These are phyloP conservation scores for Trypanosoma vivax DNA, from an alignment of 208 protist genomes.

Conservation along the genomic window DNA sequence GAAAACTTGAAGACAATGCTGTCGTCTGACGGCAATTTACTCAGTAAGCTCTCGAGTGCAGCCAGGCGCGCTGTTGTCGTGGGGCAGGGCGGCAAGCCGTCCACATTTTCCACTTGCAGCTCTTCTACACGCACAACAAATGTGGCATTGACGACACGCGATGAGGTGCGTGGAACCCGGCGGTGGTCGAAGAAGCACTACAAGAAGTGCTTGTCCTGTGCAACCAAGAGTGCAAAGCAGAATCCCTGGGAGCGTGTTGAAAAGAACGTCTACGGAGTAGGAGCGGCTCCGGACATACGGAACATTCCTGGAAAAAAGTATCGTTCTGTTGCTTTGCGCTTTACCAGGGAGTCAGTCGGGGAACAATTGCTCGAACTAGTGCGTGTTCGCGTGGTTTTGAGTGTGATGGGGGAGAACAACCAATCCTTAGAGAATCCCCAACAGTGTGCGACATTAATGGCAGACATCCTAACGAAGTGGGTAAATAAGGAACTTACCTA, in stretches of 20 bases:
- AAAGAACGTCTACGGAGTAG: constrained; percentile 22
- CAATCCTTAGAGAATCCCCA: constrained; percentile 18
- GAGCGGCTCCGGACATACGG: constrained; percentile 24
- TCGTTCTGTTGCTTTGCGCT: constrained; percentile 13
- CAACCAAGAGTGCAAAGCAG: constrained; percentile 10
- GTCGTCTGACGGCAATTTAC: constrained; percentile 9
- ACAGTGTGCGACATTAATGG: constrained; percentile 15
- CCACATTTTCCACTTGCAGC: constrained; percentile 7
- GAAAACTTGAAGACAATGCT: constrained; percentile 6
- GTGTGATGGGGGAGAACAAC: constrained; percentile 10
- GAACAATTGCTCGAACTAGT: constrained; percentile 32
- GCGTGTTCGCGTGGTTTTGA: constrained; percentile 23
- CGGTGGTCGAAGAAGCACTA: constrained; percentile 33
- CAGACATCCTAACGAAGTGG: constrained; percentile 14
- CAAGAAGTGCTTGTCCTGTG: constrained; percentile 26
- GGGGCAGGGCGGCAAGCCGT: constrained; percentile 17
- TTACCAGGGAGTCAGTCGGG: constrained; percentile 20
- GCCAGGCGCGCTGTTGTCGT: constrained; percentile 6
- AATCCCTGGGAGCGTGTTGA: constrained; percentile 25
- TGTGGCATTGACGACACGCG: constrained; percentile 28
- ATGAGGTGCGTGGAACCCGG: constrained; percentile 38
- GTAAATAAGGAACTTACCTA: constrained; percentile 7
- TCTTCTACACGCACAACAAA: constrained; percentile 21
- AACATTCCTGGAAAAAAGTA: constrained; percentile 34
- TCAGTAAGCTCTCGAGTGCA: constrained; percentile 21